Evolutionary conservation across 441 rosid species (phyloP).

Genomic region (Syzygium malaccense): DNA sequence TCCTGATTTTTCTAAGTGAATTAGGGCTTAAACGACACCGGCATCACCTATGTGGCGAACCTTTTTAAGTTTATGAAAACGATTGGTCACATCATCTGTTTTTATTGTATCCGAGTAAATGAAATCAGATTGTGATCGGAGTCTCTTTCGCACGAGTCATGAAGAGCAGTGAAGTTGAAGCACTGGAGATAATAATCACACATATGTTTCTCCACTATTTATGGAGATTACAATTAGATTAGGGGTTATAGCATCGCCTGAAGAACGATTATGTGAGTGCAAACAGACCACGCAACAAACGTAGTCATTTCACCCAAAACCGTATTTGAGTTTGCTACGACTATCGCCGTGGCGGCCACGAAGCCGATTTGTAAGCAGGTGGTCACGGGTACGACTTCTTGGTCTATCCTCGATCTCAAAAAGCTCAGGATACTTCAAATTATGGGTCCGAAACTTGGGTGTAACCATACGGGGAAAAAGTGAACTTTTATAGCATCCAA

Average conservation of each 20-base stretch:
- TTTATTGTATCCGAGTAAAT: neutral
- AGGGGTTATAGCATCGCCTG: neutral
- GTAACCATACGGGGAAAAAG: too few species aligned
- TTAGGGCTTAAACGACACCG: neutral
- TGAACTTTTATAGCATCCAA: too few species aligned
- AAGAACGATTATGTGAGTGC: neutral
- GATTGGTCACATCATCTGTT: neutral
- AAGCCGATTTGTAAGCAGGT: neutral
- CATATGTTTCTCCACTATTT: neutral
- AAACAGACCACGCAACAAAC: neutral
- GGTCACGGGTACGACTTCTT: neutral
- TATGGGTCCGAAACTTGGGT: fast-evolving
- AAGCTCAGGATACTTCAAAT: neutral
- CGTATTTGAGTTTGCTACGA: neutral
- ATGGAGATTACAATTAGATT: neutral
- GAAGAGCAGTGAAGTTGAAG: too few species aligned
- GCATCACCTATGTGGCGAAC: fast-evolving
- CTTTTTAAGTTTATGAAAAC: neutral
- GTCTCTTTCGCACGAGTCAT: neutral
- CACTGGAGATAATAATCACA: too few species aligned
- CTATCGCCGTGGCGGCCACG: fast-evolving
- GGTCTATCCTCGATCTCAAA: neutral
- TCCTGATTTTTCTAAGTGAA: neutral
- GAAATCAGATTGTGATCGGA: neutral
- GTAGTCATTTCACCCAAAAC: neutral